A percentile compares a stretch with the other conserved stretches of the same genome.
These are phyloP conservation scores for Tylopilus plumbeoviolaceoides DNA, from an alignment of 768 basidiomycete genomes.

Conservation along the genomic window DNA sequence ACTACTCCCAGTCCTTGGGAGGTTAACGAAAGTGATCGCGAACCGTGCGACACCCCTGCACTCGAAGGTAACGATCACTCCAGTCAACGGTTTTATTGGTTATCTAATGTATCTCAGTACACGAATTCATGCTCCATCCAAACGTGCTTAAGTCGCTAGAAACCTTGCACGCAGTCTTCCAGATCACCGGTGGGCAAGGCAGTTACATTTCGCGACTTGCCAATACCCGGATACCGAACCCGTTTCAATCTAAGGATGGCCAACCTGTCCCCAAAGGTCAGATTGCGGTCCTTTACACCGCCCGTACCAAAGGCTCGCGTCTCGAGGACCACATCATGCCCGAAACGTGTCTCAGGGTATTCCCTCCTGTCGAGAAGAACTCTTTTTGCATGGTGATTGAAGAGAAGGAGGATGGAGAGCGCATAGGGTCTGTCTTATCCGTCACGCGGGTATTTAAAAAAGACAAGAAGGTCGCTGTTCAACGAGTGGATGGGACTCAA, in stretches of 20 bases:
- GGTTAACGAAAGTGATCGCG: too few relatives aligned
- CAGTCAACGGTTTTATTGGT: too few relatives aligned
- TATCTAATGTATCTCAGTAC: neutral
- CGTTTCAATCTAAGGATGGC: neutral
- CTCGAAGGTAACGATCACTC: too few relatives aligned
- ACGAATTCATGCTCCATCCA: neutral
- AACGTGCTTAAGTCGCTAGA: neutral
- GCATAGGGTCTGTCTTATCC: neutral
- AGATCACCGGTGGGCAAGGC: neutral
- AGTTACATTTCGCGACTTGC: neutral
- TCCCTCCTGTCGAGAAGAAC: neutral
- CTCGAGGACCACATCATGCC: neutral
- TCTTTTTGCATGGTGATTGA: neutral
- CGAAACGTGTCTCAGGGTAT: neutral
- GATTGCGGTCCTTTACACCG: neutral
- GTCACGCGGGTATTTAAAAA: neutral
- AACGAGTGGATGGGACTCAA: neutral
- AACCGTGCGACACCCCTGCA: too few relatives aligned
- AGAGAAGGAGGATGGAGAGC: neutral
- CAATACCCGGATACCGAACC: neutral
- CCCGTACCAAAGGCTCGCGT: neutral
- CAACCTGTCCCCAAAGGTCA: neutral
- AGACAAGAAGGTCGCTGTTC: neutral
- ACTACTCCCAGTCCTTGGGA: too few relatives aligned
- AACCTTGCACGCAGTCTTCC: neutral